These are phyloP conservation scores for Eimeria praecox DNA, from an alignment of 169 alveolate species.

Conservation along the genomic window DNA sequence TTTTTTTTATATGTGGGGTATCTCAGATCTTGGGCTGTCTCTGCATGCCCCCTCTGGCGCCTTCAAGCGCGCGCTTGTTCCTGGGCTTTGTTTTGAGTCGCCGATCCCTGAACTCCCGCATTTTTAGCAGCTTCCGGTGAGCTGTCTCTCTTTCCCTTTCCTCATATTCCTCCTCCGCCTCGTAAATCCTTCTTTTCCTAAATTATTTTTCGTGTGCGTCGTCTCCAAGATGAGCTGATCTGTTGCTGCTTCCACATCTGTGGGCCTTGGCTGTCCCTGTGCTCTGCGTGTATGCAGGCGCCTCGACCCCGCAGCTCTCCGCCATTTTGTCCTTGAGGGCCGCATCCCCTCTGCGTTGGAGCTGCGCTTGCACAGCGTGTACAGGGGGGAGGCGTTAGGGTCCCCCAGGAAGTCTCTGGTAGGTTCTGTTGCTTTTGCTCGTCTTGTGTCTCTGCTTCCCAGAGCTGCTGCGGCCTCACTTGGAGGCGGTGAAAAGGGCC, in stretches of 20 bases:
- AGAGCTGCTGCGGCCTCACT: not conserved
- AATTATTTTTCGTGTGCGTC: not conserved
- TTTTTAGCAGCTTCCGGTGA: constrained; percentile 50
- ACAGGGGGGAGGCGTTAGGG: not conserved
- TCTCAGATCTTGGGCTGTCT: constrained; percentile 42
- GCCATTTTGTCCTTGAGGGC: constrained; percentile 47
- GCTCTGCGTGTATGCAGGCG: not conserved
- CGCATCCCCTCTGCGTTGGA: constrained; percentile 70
- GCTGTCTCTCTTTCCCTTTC: not conserved
- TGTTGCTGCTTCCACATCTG: not conserved
- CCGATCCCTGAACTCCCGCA: constrained; percentile 55
- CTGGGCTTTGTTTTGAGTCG: constrained; percentile 48
- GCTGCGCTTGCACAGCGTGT: constrained; percentile 46
- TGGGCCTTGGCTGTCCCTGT: not conserved
- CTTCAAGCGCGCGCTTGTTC: constrained; percentile 29
- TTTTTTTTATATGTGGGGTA: not conserved
- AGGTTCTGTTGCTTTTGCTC: not conserved
- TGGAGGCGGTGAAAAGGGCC: not conserved
- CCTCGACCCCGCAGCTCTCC: constrained; percentile 33
- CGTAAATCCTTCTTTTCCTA: not conserved
- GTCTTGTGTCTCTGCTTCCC: not conserved
- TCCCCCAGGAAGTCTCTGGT: constrained; percentile 21
- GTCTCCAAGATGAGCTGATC: not conserved
- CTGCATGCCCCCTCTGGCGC: constrained; percentile 53
- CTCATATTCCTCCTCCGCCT: not conserved